Evolutionary conservation across 192 early-diverging fungal genomes (phyloP).

Genomic region (Coemansia sp.): DNA sequence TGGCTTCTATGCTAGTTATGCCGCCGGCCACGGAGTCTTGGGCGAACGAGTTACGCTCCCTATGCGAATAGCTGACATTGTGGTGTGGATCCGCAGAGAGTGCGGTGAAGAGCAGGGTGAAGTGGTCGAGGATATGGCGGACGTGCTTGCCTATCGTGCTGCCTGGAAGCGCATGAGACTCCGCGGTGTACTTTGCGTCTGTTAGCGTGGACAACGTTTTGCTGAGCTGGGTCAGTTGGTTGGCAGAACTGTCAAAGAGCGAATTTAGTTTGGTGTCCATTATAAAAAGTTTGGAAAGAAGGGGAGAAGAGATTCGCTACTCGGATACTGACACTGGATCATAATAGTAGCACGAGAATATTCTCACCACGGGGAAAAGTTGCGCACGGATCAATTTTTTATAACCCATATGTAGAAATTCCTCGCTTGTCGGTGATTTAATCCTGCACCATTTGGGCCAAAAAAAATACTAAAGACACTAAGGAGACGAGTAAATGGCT

Average conservation of each 20-base stretch:
- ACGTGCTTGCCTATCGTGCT: constrained; percentile 61
- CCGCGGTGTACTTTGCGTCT: constrained; percentile 24
- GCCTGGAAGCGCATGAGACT: constrained; percentile 39
- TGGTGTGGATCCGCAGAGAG: neutral
- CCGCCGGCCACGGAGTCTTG: constrained; percentile 23
- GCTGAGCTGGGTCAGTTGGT: constrained; percentile 19
- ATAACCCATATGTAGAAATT: neutral
- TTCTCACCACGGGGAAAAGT: neutral
- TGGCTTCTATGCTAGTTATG: constrained; percentile 5
- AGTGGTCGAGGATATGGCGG: constrained; percentile 57
- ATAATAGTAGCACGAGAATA: neutral
- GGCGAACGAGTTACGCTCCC: constrained; percentile 22
- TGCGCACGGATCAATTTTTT: neutral
- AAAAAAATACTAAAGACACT: too few species aligned
- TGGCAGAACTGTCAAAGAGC: constrained; percentile 20
- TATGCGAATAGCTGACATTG: constrained; percentile 18
- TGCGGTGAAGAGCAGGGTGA: constrained; percentile 25
- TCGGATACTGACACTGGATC: neutral
- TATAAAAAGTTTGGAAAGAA: neutral
- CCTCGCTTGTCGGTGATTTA: neutral
- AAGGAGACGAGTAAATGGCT: too few species aligned
- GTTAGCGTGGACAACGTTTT: constrained; percentile 8
- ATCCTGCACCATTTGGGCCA: neutral
- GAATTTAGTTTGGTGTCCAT: constrained; percentile 2
- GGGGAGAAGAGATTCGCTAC: neutral